A percentile compares a stretch with the other conserved stretches of the same genome.
Conservation (phyloP, 495 filamentous ascomycete species). For the Ascodesmis nigricans region DNA sequence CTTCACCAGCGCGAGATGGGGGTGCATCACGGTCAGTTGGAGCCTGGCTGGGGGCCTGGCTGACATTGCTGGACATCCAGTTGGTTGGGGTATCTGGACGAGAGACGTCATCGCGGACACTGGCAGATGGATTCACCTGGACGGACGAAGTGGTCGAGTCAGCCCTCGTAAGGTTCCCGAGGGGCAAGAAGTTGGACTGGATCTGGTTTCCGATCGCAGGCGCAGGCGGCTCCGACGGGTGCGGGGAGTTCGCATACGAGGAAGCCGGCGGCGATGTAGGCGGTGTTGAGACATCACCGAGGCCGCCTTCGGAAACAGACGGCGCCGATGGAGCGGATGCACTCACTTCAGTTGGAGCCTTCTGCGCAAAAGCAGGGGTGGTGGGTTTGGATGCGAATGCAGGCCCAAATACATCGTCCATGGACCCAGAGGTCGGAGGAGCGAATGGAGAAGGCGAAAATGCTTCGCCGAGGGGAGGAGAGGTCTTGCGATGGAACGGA, state of each 20-base stretch:
- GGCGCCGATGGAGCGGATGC: constrained; percentile 30
- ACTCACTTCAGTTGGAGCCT: constrained; percentile 29
- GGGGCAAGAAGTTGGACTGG: constrained; percentile 46
- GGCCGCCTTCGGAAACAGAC: constrained; percentile 25
- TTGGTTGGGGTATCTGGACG: constrained; percentile 37
- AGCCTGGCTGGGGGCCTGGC: too few relatives aligned
- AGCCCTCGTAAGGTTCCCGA: constrained; percentile 32
- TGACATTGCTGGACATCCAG: constrained; percentile 17
- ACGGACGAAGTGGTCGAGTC: constrained; percentile 59
- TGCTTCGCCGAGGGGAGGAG: constrained; percentile 34
- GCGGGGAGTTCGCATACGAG: constrained; percentile 32
- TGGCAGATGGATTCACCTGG: constrained; percentile 51
- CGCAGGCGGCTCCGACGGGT: constrained; percentile 26
- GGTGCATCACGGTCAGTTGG: too few relatives aligned
- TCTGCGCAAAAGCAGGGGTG: constrained; percentile 22
- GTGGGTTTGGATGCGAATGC: constrained; percentile 29
- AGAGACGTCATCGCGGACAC: constrained; percentile 40
- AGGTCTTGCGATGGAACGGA: constrained; percentile 18
- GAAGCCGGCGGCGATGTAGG: constrained; percentile 37
- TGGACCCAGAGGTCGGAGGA: constrained; percentile 33
- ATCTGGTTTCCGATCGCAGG: constrained; percentile 34
- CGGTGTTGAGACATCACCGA: constrained; percentile 29
- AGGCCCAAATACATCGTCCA: constrained; percentile 80
- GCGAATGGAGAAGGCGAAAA: constrained; percentile 39
- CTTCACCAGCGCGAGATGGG: too few relatives aligned